Evolutionary conservation across 345 rosid species (phyloP).

Genomic region (Eutrema yunnanense): DNA sequence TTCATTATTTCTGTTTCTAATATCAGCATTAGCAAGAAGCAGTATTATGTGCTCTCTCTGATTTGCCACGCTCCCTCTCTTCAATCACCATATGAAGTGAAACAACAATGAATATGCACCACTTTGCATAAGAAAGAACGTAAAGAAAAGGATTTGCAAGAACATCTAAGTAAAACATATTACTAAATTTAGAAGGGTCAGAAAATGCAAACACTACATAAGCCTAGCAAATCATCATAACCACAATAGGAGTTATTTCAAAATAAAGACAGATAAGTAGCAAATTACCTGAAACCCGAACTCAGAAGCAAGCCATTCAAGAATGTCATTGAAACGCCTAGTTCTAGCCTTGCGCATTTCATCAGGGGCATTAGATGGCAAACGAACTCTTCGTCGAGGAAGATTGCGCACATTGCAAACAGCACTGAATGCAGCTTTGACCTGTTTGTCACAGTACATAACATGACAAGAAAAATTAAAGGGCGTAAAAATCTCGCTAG

Average conservation of each 20-base stretch:
- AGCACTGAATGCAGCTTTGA: conserved; percentile 73
- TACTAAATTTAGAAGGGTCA: too few relatives aligned
- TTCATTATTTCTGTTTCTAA: conserved; percentile 40
- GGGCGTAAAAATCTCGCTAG: not conserved
- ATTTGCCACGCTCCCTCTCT: conserved; percentile 98
- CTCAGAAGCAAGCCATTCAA: conserved; percentile 83
- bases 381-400: conserved; percentile 35
- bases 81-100: conserved; percentile 26
- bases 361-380: conserved; percentile 24
- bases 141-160: not conserved
- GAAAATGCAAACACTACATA: not conserved
- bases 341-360: conserved; percentile 40
- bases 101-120: not conserved
- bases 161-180: not conserved
- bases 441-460: conserved; percentile 34
- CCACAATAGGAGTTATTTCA: not conserved
- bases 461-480: not conserved
- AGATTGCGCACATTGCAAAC: conserved; percentile 54
- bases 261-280: not conserved
- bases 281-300: conserved; percentile 90
- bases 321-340: conserved; percentile 49
- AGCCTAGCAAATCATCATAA: not conserved
- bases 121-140: not conserved
- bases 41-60: conserved; percentile 95
- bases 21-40: conserved; percentile 84